A percentile compares a stretch with the other conserved stretches of the same genome.
Conservation (phyloP, 139 green algal genomes). For the Astrephomene gubernaculifera region DNA sequence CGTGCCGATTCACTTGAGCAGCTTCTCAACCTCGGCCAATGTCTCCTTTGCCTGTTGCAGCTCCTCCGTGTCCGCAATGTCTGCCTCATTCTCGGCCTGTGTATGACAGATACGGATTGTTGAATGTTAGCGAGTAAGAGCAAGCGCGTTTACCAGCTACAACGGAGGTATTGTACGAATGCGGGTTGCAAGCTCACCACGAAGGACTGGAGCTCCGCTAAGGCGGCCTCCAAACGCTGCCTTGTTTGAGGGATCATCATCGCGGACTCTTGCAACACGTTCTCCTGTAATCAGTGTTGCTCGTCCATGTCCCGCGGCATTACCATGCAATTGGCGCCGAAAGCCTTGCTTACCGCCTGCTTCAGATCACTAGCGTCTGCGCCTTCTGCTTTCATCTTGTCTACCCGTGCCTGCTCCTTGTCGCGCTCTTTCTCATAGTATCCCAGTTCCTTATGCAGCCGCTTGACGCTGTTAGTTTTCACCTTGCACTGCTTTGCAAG, state of each 20-base stretch:
- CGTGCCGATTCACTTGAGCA: constrained; percentile 45
- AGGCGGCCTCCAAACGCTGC: constrained; percentile 78
- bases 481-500: constrained; percentile 68
- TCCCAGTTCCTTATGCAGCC: constrained; percentile 84
- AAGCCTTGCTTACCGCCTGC: constrained; percentile 76
- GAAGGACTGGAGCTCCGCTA: constrained; percentile 75
- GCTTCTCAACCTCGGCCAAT: constrained; percentile 48
- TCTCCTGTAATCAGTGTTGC: constrained; percentile 75
- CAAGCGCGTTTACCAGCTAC: no score
- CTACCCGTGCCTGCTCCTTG: constrained; percentile 75
- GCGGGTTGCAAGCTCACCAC: constrained; percentile 80
- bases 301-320: no score
- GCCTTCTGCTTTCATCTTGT: constrained; percentile 74
- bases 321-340: not conserved
- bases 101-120: no score
- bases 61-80: constrained; percentile 61
- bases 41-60: constrained; percentile 57
- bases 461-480: constrained; percentile 78
- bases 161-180: no score
- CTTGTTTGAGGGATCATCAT: constrained; percentile 92
- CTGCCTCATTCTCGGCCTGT: constrained; percentile 58
- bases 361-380: constrained; percentile 85
- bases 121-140: no score
- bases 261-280: constrained; percentile 83
- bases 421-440: constrained; percentile 86